phyloP scores from a whole-genome alignment of 441 rosid species.

The Metrosideros polymorpha region DNA sequence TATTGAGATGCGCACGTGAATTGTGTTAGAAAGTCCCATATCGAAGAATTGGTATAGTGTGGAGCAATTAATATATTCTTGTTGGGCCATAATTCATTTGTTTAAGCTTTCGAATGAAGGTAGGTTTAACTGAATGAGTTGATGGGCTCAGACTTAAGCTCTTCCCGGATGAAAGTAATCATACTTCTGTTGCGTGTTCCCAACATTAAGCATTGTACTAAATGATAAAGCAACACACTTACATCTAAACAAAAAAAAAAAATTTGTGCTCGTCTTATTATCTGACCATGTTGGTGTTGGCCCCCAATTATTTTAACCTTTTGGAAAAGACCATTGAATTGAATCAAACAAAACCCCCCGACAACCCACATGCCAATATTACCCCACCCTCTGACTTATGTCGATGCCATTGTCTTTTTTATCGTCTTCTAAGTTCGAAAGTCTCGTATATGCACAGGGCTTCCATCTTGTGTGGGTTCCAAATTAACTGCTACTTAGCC shows the following conservation, averaged over 20 bases:
- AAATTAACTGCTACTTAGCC: background rate
- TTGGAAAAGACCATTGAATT: background rate
- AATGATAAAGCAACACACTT: background rate
- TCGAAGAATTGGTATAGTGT: background rate
- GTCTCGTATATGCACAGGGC: background rate
- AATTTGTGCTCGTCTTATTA: background rate
- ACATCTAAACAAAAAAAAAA: background rate
- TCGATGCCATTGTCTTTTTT: background rate
- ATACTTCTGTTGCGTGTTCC: background rate
- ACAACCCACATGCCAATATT: background rate
- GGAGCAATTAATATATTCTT: background rate
- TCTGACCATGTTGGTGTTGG: background rate
- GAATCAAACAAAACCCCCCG: background rate
- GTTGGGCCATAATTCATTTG: background rate
- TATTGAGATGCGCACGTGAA: background rate
- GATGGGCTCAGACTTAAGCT: background rate
- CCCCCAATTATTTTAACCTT: background rate
- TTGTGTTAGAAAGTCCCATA: background rate
- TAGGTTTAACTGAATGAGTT: accelerated
- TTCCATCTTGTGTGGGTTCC: background rate
- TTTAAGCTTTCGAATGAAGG: background rate
- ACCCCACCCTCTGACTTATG: background rate
- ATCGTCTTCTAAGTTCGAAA: background rate
- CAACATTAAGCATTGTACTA: background rate
- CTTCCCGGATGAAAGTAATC: background rate